A percentile compares a stretch with the other conserved stretches of the same genome.
phyloP scores from a whole-genome alignment of 345 rosid species.

The Erysimum cheiranthoides region DNA sequence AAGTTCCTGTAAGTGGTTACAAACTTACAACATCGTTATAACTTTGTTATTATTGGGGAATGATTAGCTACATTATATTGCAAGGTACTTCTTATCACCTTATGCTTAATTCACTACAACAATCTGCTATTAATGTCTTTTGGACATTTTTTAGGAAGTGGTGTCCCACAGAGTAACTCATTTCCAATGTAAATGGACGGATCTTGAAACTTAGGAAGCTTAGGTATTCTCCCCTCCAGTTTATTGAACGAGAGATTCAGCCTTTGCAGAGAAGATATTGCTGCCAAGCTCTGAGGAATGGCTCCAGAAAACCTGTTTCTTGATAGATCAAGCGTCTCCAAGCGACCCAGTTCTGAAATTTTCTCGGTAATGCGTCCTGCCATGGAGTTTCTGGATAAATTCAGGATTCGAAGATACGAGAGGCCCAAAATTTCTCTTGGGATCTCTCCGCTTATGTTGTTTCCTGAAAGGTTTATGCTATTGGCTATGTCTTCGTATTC shows the following conservation, averaged over 20 bases:
- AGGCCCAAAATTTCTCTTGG: conserved; percentile 46
- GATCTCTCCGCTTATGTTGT: conserved; percentile 50
- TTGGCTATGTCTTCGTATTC: conserved; percentile 38
- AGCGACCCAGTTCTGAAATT: conserved; percentile 34
- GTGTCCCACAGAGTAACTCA: conserved; percentile 55
- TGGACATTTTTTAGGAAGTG: conserved; percentile 52
- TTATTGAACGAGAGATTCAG: conserved; percentile 61
- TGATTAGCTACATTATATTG: conserved; percentile 17
- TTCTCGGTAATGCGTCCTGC: conserved; percentile 43
- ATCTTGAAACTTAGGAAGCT: conserved; percentile 47
- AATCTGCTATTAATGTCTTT: conserved; percentile 25
- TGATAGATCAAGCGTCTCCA: conserved; percentile 54
- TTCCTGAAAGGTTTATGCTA: conserved; percentile 53
- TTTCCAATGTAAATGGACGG: conserved; percentile 55
- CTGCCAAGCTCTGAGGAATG: conserved; percentile 54
- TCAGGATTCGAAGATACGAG: conserved; percentile 42
- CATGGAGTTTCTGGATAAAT: conserved; percentile 48
- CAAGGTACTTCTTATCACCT: conserved; percentile 12
- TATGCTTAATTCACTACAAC: conserved; percentile 16
- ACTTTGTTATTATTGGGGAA: conserved; percentile 1
- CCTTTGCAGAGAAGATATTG: conserved; percentile 44
- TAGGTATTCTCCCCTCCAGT: conserved; percentile 57
- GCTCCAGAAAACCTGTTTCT: conserved; percentile 55
- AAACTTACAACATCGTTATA: background rate
- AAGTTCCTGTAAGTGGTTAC: conserved; percentile 11